phyloP scores from a whole-genome alignment of 1,284 basidiomycete genomes.

The Mycosarcoma mackinlayi region DNA sequence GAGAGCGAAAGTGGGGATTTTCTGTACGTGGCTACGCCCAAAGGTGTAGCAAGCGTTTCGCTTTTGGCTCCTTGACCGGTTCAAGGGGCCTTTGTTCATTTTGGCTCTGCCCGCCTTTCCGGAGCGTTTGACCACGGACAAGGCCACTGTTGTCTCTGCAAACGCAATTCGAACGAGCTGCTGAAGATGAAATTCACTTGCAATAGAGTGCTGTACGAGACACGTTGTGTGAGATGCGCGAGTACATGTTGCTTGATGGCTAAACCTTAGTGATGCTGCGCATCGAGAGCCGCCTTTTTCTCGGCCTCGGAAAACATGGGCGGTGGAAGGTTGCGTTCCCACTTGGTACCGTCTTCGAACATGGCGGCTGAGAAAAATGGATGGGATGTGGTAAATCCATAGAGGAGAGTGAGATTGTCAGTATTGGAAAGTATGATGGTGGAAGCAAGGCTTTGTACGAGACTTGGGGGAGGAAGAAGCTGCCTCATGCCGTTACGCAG shows the following conservation, averaged over 20 bases:
- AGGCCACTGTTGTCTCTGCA: too few relatives aligned
- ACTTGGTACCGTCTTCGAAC: conserved; percentile 68
- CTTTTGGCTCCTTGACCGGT: conserved; percentile 1
- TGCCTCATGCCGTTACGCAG: too few relatives aligned
- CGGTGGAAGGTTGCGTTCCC: conserved; percentile 60
- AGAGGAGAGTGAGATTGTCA: conserved; percentile 1
- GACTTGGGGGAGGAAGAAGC: too few relatives aligned
- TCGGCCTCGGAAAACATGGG: conserved; percentile 66
- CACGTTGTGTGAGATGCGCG: too few relatives aligned
- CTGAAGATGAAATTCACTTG: too few relatives aligned
- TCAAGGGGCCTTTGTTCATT: background rate
- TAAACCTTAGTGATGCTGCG: conserved; percentile 33
- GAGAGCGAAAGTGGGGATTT: conserved; percentile 13
- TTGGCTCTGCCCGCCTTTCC: too few relatives aligned
- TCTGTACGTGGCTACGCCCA: conserved; percentile 26
- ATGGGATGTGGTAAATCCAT: background rate
- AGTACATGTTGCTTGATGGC: background rate
- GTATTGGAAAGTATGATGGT: too few relatives aligned
- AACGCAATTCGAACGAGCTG: too few relatives aligned
- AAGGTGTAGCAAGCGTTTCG: conserved; percentile 21
- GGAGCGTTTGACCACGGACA: too few relatives aligned
- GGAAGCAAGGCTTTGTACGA: too few relatives aligned
- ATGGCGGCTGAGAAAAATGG: conserved; percentile 52
- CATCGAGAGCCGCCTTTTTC: conserved; percentile 65
- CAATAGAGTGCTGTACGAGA: too few relatives aligned